Base-by-base conservation (phyloP, 2,329 filamentous ascomycete genomes). In the Alternaria sp. region DNA sequence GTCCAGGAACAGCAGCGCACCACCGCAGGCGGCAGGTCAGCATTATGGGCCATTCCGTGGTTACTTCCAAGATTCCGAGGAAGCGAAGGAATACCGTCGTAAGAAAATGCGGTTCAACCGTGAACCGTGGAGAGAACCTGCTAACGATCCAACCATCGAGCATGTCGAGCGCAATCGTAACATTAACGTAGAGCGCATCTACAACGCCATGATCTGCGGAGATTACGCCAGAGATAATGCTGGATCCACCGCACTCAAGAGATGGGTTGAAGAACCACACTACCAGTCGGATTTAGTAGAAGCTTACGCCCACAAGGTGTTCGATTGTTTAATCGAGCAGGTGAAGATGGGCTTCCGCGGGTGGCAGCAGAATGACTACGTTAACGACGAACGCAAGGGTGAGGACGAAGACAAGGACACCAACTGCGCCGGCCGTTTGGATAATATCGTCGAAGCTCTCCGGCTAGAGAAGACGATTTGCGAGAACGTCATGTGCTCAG, bases 401-500 rank as follows among this genome's bases (percentile, higher is more conserved):
- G 75, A 77, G 36, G 69, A 72, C 22, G 73, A 75, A 32, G 75
- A 78, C 41, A 71, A 68, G 7, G 68, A 76, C n/a, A 63, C 72
- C 4, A 66, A 69, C 56, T 78, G 75, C 38, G 65, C 63, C 25
- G 70, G 63, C 2, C 66, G 75, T 3, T 54, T 78, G 11, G 66
- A 73, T 5, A 76, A 74, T 30, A 68, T 78, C 52, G 67, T 78
- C 18, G 54, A 60, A 14, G 74, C 70, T 1, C 67, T 78, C 1
- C 69, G 74, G 62, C 69, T 73, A 32, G 75, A 78, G 53, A 78
- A 77, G 64, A 76, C 75, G 0, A 75, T 78, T 16, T 77, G 75
- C 55, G 75, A 78, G 43, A 75, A 78, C 51, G 74, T 78, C 16
- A 76, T 78, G 68, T 72, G 66, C 57, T 77, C 74, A 1, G 74